Evolutionary conservation across 495 filamentous ascomycete genomes (phyloP).

Genomic region (Aspergillus bridgeri): DNA sequence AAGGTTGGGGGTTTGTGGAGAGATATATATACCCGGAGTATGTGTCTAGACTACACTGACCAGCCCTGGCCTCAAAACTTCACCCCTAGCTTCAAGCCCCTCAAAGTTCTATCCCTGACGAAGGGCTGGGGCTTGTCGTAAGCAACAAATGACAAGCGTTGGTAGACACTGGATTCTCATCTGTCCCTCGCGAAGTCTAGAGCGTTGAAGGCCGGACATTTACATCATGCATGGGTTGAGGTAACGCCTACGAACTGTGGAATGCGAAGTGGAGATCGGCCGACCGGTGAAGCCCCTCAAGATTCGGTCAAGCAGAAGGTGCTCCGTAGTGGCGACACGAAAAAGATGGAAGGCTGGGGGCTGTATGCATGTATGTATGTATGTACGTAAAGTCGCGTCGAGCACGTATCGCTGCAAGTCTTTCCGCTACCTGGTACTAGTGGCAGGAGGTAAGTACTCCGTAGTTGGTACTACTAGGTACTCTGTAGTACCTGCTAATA

Average conservation of each 20-base stretch:
- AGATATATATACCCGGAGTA: not conserved
- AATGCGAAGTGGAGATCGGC: not conserved
- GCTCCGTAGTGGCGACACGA: slow-evolving; percentile 1
- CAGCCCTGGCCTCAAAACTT: not conserved
- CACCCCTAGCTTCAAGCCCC: not conserved
- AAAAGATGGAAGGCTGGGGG: slow-evolving; percentile 1
- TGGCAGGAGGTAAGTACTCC: too few species aligned
- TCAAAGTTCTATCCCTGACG: not conserved
- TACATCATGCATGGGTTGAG: not conserved
- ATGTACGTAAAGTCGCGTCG: not conserved
- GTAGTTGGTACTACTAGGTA: too few species aligned
- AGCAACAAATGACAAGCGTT: not conserved
- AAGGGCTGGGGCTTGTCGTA: not conserved
- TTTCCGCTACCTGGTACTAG: not conserved
- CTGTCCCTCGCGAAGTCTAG: not conserved
- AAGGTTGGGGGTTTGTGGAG: not conserved
- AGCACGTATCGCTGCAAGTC: not conserved
- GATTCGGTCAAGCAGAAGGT: not conserved
- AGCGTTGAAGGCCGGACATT: not conserved
- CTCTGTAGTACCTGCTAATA: too few species aligned
- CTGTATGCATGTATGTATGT: not conserved
- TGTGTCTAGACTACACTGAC: not conserved
- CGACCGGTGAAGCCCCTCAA: not conserved
- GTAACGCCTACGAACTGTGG: not conserved
- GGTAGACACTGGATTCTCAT: not conserved